Evolutionary conservation across 2,329 filamentous ascomycete genomes (phyloP).

Genomic region (Helicocarpus griseus): DNA sequence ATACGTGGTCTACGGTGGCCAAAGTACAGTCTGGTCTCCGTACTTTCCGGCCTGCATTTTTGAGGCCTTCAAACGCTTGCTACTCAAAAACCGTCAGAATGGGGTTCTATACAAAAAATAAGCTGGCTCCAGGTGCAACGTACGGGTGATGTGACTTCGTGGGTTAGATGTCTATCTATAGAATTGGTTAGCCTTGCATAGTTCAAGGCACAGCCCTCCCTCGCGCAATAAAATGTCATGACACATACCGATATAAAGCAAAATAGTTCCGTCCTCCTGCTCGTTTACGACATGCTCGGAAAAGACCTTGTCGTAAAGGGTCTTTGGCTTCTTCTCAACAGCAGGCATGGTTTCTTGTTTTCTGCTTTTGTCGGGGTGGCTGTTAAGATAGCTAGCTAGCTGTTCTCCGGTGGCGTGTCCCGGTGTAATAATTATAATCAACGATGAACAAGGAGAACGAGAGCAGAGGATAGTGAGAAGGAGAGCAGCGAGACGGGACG

Average conservation of each 20-base stretch:
- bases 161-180: conserved; percentile 83
- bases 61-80: conserved; percentile 96
- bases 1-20: conserved; percentile 90
- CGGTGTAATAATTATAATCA: too few relatives aligned
- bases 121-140: conserved; percentile 25
- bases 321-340: conserved; percentile 62
- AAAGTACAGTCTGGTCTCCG: conserved; percentile 94
- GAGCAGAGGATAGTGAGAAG: neutral
- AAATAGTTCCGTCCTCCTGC: conserved; percentile 83
- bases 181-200: conserved; percentile 15
- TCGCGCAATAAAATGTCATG: neutral
- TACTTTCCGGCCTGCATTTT: conserved; percentile 78
- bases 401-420: too few relatives aligned
- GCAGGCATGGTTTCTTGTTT: conserved; percentile 56
- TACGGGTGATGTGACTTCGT: conserved; percentile 96
- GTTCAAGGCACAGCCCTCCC: neutral
- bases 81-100: conserved; percentile 28
- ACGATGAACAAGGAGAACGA: neutral
- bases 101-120: neutral
- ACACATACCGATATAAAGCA: conserved; percentile 82
- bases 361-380: neutral
- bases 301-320: conserved; percentile 96
- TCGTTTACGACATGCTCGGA: conserved; percentile 90
- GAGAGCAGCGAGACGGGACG: neutral
- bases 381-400: too few relatives aligned